Evolutionary conservation across 1,139 yeast genomes (phyloP).

Genomic region (Candida glucosophila): DNA sequence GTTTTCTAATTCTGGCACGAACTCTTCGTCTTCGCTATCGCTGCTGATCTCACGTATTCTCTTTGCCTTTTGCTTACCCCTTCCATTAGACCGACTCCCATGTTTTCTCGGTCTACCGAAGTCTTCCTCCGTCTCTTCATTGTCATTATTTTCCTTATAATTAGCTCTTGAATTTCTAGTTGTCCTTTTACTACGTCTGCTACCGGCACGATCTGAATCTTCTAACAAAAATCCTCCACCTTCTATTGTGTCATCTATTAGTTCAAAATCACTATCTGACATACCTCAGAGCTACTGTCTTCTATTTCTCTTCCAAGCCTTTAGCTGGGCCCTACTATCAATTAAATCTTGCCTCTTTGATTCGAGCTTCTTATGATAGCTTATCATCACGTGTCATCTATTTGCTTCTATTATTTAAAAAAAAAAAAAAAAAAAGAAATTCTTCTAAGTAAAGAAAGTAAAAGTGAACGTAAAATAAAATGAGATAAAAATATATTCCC

Average conservation of each 20-base stretch:
- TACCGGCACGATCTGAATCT: constrained; percentile 20
- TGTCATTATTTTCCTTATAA: constrained; percentile 16
- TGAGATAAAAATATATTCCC: too few species aligned
- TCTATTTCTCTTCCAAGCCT: too few species aligned
- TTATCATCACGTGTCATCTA: too few species aligned
- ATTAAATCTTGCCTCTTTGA: too few species aligned
- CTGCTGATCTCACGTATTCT: constrained; percentile 7
- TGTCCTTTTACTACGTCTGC: constrained; percentile 10
- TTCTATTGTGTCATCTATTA: not conserved
- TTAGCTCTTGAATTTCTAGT: constrained; percentile 12
- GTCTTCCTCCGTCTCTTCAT: constrained; percentile 7
- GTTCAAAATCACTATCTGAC: too few species aligned
- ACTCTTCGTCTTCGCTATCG: constrained; percentile 16
- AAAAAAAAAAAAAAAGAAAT: too few species aligned
- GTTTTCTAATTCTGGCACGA: constrained; percentile 21
- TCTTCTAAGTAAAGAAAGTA: too few species aligned
- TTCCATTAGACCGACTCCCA: constrained; percentile 10
- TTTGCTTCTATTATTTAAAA: too few species aligned
- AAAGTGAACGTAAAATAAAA: too few species aligned
- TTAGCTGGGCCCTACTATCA: too few species aligned
- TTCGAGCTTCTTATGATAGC: too few species aligned
- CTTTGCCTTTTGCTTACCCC: constrained; percentile 7
- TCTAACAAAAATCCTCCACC: constrained; percentile 38
- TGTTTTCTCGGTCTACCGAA: constrained; percentile 7
- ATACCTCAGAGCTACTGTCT: too few species aligned